Conservation (phyloP, 2,329 filamentous ascomycete genomes). For the Apiospora sp. region DNA sequence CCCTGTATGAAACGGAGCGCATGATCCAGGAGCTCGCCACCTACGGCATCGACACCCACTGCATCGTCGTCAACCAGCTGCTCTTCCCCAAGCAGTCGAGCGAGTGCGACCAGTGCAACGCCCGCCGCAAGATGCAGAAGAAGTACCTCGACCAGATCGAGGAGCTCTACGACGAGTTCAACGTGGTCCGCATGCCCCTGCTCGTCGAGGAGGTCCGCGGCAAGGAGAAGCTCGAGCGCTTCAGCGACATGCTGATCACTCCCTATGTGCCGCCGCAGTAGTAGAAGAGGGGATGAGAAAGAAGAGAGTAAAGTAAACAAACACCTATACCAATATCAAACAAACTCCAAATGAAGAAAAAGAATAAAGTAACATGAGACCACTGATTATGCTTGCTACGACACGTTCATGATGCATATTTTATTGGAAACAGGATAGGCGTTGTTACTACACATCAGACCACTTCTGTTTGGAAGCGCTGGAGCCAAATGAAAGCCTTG, state of each 20-base stretch:
- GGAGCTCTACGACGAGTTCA: conserved; percentile 98
- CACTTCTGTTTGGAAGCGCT: background rate
- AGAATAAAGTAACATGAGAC: background rate
- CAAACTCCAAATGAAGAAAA: background rate
- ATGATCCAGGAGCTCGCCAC: conserved; percentile 98
- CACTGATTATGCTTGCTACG: background rate
- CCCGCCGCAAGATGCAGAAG: conserved; percentile 96
- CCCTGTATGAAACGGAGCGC: conserved; percentile 96
- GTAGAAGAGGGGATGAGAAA: conserved; percentile 13
- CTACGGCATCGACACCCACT: conserved; percentile 95
- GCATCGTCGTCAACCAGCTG: conserved; percentile 97
- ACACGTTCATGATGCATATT: conserved; percentile 1
- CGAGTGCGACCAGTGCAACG: conserved; percentile 93
- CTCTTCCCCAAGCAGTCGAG: conserved; percentile 88
- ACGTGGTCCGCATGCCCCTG: conserved; percentile 97
- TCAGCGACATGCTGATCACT: conserved; percentile 83
- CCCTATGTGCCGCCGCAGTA: conserved; percentile 74
- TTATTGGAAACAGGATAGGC: background rate
- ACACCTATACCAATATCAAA: background rate
- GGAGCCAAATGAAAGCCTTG: background rate
- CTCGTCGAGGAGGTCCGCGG: conserved; percentile 95
- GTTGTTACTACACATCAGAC: background rate
- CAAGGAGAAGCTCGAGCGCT: conserved; percentile 91
- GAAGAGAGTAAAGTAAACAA: background rate
- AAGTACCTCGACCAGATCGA: conserved; percentile 99